These are phyloP conservation scores for Globisporangium solare DNA, from an alignment of 352 stramenopile species.

Conservation along the genomic window DNA sequence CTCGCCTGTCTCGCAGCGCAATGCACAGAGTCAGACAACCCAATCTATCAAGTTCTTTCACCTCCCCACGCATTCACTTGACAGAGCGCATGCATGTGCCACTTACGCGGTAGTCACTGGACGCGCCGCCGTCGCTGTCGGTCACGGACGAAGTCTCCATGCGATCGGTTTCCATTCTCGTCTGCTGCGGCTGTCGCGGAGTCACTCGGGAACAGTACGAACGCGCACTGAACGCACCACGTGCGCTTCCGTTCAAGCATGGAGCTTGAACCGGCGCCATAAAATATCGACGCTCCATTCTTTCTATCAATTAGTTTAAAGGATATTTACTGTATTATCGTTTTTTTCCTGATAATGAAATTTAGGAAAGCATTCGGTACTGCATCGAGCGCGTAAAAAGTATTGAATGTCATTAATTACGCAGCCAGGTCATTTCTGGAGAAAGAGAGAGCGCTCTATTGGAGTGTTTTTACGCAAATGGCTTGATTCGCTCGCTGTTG, in stretches of 20 bases:
- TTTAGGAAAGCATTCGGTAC: too few species aligned
- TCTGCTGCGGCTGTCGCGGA: neutral
- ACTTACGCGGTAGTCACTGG: slow-evolving; percentile 47
- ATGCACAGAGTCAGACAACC: neutral
- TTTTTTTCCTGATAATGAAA: too few species aligned
- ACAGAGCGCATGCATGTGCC: neutral
- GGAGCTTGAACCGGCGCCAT: too few species aligned
- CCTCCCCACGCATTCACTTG: neutral
- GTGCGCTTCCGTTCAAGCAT: too few species aligned
- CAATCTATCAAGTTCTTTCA: neutral
- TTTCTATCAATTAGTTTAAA: too few species aligned
- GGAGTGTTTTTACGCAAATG: slow-evolving; percentile 14
- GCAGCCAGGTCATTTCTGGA: too few species aligned
- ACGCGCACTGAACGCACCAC: too few species aligned
- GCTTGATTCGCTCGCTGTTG: slow-evolving; percentile 9
- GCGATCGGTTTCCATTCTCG: slow-evolving; percentile 4
- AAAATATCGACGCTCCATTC: too few species aligned
- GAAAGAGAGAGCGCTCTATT: neutral
- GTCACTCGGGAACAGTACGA: neutral
- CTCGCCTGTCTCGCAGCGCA: slow-evolving; percentile 44
- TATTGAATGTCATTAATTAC: too few species aligned
- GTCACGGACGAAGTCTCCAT: slow-evolving; percentile 20
- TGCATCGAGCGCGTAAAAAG: too few species aligned
- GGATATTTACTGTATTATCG: too few species aligned
- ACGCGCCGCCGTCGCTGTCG: slow-evolving; percentile 31